Evolutionary conservation across 306 rosid genomes (phyloP), one percentile per base, ranked within the genome.

Genomic region (Trichosanthes cucumerina): DNA sequence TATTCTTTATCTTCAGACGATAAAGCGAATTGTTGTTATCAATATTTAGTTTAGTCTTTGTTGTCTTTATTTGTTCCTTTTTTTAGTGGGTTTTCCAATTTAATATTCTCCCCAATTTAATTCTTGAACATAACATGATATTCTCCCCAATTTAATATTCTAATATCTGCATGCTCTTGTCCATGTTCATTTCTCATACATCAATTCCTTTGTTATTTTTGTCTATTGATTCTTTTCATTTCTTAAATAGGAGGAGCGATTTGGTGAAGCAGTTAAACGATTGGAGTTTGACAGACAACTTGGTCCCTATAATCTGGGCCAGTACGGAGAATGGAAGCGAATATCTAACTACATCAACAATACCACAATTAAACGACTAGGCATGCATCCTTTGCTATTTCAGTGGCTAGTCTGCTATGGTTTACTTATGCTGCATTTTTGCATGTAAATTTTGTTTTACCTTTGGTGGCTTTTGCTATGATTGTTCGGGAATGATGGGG

Each of bases 281-380:
- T 74, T 89, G 90, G 97, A 92, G 87, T 92, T 94, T 84, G 98
- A 94, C 90, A 85, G 83, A 79, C 87, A 89, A 43, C 96, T 93
- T 47, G 92, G 98, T 84, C 97, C 98, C 44, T 91, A 90, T 87
- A 88, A 89, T 87, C 88, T 90, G 47, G 84, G 79, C 78, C 89
- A 79, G 53, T 80, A 84, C 81, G 92, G 84, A 69, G 88, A 88
- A 46, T 93, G 97, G 98, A 94, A 87, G 68, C 87, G 84, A 14
- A 83, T 94, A 72, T 94, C 96, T 75, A 88, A 83, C 78, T 90
- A 87, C 85, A 83, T 94, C 72, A 85, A 89, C 31, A 89, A 82
- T 78, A 76, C 77, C 71, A 59, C 81, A 80, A 85, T 89, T 31
- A 89, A 87, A 75, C 84, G 90, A 38, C 78, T 90, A 62, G 98